phyloP scores from a whole-genome alignment of 257 asterid species.

The Nicotiana benthamiana region DNA sequence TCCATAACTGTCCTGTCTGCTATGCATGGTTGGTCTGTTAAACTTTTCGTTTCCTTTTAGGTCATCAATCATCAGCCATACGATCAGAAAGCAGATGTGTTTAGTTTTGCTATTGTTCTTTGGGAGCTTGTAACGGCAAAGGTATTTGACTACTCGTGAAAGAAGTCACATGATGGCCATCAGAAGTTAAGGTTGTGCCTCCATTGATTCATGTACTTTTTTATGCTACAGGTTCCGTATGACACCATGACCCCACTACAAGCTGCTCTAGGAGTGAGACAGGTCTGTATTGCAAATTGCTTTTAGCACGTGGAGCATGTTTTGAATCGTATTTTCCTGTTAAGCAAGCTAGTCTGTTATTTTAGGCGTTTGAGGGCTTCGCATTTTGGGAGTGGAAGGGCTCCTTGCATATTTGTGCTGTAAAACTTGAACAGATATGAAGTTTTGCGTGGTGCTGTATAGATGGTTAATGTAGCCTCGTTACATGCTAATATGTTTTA shows the following conservation, averaged over 20 bases:
- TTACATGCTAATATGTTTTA: neutral
- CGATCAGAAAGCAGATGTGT: conserved; percentile 89
- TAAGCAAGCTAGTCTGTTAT: neutral
- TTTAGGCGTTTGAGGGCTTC: neutral
- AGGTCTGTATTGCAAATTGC: conserved; percentile 36
- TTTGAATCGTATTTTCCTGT: neutral
- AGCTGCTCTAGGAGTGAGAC: conserved; percentile 86
- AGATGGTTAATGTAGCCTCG: neutral
- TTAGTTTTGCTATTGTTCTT: conserved; percentile 85
- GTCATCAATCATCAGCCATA: conserved; percentile 85
- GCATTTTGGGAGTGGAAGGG: neutral
- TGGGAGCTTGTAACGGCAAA: conserved; percentile 90
- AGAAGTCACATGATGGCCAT: neutral
- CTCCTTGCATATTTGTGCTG: neutral
- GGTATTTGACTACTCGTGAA: conserved; percentile 28
- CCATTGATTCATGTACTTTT: neutral
- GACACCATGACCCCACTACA: conserved; percentile 72
- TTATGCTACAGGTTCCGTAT: conserved; percentile 60
- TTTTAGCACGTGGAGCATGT: neutral
- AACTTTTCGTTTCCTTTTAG: conserved; percentile 23
- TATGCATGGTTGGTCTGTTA: neutral
- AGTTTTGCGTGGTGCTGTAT: neutral
- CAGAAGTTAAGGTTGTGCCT: neutral
- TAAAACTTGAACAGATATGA: neutral
- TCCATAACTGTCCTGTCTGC: neutral